Evolutionary conservation across 2,329 filamentous ascomycete genomes (phyloP), one percentile per base, ranked within the genome.

Genomic region (Fusarium falciforme): DNA sequence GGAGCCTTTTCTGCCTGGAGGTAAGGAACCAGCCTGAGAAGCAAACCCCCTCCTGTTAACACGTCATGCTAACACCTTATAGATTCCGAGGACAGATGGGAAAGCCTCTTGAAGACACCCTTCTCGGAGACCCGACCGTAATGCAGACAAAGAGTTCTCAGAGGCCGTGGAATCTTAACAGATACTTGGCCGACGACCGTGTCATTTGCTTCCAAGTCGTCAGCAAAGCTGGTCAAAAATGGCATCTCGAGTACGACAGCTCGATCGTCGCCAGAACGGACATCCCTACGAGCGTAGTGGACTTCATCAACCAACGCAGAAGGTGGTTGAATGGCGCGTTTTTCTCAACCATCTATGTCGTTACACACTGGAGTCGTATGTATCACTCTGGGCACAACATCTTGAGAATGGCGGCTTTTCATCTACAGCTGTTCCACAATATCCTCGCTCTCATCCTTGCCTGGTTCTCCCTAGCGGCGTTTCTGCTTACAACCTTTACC

Each of bases 401-500:
- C 6, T 2, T 63, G 5, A 35, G 60, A 11, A 5, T 54, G 25
- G 31, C 35, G 2, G 33, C 35, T 2, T 52, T 63, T 38, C 44
- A 63, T 38, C 20, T 63, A 22, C 60, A 54, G 17, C 27, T 74
- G 0, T 3, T 66, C 2, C 69, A 74, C 16, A 73, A 61, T 2
- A 27, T 71, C 8, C 35, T 71, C 0, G 66, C 44, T 14, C 40
- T 66, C 0, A 17, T 74, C 8, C 5, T 73, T 3, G 69, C 61
- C 9, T 74, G 70, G 70, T 73, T 74, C 17, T 73, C 70, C 0
- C 25, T 74, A 0, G 61, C 67, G 0, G 68, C 70, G 0, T 73
- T 68, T 16, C 22, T 68, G 0, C 47, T 73, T 1, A 62, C 72
- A 0, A 74, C 72, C 0, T 57, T 57, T 2, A 73, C 71, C 0